phyloP scores from a whole-genome alignment of 371 early-diverging fungal species.

The Mortierella sp. region DNA sequence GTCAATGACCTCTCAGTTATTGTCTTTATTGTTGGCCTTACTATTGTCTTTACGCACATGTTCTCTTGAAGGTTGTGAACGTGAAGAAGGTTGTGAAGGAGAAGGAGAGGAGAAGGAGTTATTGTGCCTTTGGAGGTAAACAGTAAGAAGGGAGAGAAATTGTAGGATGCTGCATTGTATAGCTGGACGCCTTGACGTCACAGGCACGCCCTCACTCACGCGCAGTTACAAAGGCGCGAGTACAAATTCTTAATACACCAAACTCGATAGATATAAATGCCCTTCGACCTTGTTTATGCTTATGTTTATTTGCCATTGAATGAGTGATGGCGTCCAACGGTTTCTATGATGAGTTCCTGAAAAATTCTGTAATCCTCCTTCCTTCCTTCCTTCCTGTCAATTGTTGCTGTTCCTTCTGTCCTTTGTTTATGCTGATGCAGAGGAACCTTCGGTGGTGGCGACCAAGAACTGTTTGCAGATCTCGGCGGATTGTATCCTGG shows the following conservation, averaged over 20 bases:
- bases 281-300: not conserved
- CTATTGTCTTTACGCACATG: slow-evolving; percentile 52
- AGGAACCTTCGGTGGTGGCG: slow-evolving; percentile 54
- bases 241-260: not conserved
- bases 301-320: not conserved
- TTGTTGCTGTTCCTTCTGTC: not conserved
- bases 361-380: not conserved
- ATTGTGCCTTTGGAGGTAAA: not conserved
- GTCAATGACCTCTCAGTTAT: slow-evolving; percentile 69
- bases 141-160: too few species aligned
- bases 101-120: not conserved
- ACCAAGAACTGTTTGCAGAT: slow-evolving; percentile 68
- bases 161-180: not conserved
- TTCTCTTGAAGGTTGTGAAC: slow-evolving; percentile 33
- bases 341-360: not conserved
- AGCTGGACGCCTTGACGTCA: not conserved
- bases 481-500: slow-evolving; percentile 65
- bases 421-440: slow-evolving; percentile 15
- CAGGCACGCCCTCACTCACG: not conserved
- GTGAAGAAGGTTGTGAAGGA: not conserved
- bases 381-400: not conserved
- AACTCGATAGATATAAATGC: not conserved
- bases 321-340: not conserved
- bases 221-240: not conserved
- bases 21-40: slow-evolving; percentile 70